Evolutionary conservation across 352 stramenopile genomes (phyloP), one percentile per base, ranked within the genome.

Genomic region (Ochromonadaceae sp.): DNA sequence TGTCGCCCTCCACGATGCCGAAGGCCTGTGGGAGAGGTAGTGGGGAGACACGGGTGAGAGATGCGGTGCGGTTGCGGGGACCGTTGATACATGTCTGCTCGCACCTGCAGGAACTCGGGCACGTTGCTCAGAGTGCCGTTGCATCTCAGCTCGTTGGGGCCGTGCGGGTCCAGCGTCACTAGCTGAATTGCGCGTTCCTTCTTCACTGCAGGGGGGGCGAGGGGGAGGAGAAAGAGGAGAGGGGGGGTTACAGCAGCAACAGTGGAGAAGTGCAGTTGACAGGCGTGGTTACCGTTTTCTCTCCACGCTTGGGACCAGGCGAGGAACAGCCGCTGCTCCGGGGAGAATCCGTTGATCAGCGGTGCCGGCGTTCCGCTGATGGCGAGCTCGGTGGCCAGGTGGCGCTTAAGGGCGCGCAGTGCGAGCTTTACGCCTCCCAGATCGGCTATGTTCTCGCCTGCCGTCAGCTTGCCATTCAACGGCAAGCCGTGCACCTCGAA

Each of bases 361-460:
- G 15, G 14, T 14, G 53, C 5, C 28, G 49, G 25, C 22, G 28
- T 12, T n/a, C 40, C 40, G 40, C 40, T n/a, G 40, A 12, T 41
- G 30, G 48, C 47, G 31, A 56, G 42, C 52, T 82, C 67, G 60
- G 76, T 80, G 20, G 55, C 67, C 42, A 78, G 61, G 20, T 68
- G 65, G n/a, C 71, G 71, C 17, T 86, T 76, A 59, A 92, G 84
- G 7, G 82, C 87, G 57, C 88, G 70, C 46, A 85, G 84, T 5
- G 82, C 76, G 1, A 93, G 71, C 53, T 80, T 80, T 55, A 93
- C 72, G 9, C 84, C 85, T 7, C 83, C 84, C 38, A 91, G 82
- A 70, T 92, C 84, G 39, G 85, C 85, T 55, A 93, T 89, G 67
- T 93, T 93, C 66, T 93, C 85, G n/a, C 87, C 84, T 12, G 84